A percentile compares a stretch with the other conserved stretches of the same genome.
Evolutionary conservation across 768 basidiomycete species (phyloP).

Genomic region (Dendrothele bispora): DNA sequence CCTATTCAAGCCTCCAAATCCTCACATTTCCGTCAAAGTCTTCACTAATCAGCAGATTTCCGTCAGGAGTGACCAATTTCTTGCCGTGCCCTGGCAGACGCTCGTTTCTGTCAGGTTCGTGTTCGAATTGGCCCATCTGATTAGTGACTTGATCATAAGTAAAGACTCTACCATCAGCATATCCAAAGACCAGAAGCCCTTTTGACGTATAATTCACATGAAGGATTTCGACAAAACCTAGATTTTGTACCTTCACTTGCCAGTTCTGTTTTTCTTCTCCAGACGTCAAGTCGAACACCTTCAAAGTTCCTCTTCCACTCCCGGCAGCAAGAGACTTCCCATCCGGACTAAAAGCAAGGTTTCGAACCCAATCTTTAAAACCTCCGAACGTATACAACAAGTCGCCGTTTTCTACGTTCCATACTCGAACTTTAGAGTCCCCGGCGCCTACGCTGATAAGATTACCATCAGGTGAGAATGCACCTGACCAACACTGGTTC

Average conservation of each 20-base stretch:
- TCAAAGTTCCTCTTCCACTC: not conserved
- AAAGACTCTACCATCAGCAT: not conserved
- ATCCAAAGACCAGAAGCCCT: not conserved
- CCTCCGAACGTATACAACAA: conserved; percentile 12
- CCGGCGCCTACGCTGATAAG: conserved; percentile 16
- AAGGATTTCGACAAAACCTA: not conserved
- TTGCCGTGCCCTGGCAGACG: too few relatives aligned
- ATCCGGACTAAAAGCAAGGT: conserved; percentile 13
- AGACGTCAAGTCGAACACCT: conserved; percentile 10
- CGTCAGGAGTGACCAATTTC: too few relatives aligned
- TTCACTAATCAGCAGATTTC: too few relatives aligned
- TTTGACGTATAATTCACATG: not conserved
- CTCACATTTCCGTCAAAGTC: too few relatives aligned
- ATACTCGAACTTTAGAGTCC: conserved; percentile 15
- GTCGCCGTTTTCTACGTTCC: conserved; percentile 15
- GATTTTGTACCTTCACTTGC: conserved; percentile 8
- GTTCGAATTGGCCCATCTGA: not conserved
- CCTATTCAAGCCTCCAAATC: too few relatives aligned
- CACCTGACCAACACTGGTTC: conserved; percentile 12
- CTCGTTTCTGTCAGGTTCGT: too few relatives aligned
- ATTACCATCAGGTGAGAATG: conserved; percentile 19
- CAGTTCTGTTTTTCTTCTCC: conserved; percentile 8
- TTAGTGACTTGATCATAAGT: not conserved
- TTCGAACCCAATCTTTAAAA: conserved; percentile 9
- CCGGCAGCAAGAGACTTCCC: conserved; percentile 9